Conservation (phyloP, 495 filamentous ascomycete species). For the Podospora pseudopauciseta region DNA sequence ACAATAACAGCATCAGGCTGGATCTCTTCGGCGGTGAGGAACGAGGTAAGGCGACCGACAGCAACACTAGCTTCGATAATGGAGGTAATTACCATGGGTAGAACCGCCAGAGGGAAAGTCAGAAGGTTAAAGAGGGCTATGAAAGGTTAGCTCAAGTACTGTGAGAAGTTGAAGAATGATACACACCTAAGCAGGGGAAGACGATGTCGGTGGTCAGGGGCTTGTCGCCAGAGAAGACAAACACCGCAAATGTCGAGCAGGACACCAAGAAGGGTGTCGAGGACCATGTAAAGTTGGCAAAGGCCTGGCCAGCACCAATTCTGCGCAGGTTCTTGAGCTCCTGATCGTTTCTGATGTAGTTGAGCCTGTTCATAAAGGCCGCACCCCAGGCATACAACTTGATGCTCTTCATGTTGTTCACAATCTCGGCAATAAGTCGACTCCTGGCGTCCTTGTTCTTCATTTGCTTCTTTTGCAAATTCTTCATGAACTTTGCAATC, state of each 20-base stretch:
- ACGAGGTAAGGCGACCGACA: conserved; percentile 78
- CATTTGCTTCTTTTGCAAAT: conserved; percentile 92
- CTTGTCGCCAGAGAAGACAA: conserved; percentile 72
- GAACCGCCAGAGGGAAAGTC: conserved; percentile 88
- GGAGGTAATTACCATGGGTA: conserved; percentile 97
- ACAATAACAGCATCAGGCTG: conserved; percentile 76
- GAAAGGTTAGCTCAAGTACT: background rate
- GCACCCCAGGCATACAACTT: conserved; percentile 97
- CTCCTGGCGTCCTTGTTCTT: conserved; percentile 97
- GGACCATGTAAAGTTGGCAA: conserved; percentile 99
- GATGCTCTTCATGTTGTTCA: conserved; percentile 99
- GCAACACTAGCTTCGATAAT: conserved; percentile 96
- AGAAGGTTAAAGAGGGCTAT: conserved; percentile 82
- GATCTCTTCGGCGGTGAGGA: conserved; percentile 83
- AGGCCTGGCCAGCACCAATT: conserved; percentile 87
- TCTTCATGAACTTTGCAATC: conserved; percentile 92
- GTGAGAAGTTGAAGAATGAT: conserved; percentile 4
- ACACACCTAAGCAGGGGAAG: conserved; percentile 74
- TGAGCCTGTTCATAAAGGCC: conserved; percentile 96
- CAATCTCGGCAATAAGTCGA: conserved; percentile 90
- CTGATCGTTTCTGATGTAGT: conserved; percentile 88
- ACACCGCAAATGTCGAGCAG: conserved; percentile 93
- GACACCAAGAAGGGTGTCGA: conserved; percentile 98
- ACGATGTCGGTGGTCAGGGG: conserved; percentile 93
- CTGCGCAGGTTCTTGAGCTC: conserved; percentile 94